Evolutionary conservation across 2,329 filamentous ascomycete species (phyloP), one percentile per base, ranked within the genome.

Genomic region (Penicillium sp.): DNA sequence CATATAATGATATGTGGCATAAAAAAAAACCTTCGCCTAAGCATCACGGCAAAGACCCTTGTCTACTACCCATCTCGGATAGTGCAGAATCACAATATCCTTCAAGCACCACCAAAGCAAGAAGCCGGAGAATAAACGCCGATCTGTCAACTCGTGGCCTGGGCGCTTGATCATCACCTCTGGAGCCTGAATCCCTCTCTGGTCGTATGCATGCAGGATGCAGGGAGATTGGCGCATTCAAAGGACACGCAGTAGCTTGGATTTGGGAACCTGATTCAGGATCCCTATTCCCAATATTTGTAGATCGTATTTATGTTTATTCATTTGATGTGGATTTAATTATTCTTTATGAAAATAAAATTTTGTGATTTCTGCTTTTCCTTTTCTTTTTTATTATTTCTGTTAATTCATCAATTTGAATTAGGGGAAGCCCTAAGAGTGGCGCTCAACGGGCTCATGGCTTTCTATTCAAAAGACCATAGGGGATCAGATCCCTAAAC

Each of bases 211-310:
- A 62, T 52, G 7, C 23, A 23, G 21, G 21, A 23, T 2, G 3
- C n/a, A 54, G 60, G 52, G 31, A 52, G 42, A 55, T 56, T 58
- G 49, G 39, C 47, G 29, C 29, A 36, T 55, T 29, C 31, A 41
- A 41, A 27, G 51, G 49, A 51, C 44, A 42, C 62, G 61, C 61
- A 65, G 53, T 57, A 59, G 52, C 49, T 57, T 56, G 51, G 49
- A 49, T n/a, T 55, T 36, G 19, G 33, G 25, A 35, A 56, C 57
- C 57, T 54, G 58, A 61, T 62, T 42, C 31, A 53, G 38, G 27
- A 64, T 59, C 63, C 63, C 59, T 60, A 61, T 55, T 38, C 54
- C 35, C 19, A 52, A 44, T 62, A 61, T 57, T 57, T 58, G 60
- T 55, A 59, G 60, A 62, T 64, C 62, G 45, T 39, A 41, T 23